phyloP scores from a whole-genome alignment of 2,329 filamentous ascomycete species.

The Fusarium duplospermum region DNA sequence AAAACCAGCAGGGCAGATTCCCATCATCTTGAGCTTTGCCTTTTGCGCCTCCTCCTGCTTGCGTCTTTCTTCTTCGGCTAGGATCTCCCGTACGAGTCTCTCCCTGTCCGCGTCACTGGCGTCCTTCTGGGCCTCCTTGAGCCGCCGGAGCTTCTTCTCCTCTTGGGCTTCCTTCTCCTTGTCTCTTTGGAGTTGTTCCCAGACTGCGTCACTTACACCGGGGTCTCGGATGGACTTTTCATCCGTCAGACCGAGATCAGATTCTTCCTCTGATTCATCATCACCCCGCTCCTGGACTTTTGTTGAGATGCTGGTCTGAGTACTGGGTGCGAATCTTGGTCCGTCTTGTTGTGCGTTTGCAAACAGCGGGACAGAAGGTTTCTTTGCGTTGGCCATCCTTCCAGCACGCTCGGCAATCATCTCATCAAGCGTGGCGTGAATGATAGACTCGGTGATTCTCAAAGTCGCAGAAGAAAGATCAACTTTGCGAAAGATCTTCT shows the following conservation, averaged over 20 bases:
- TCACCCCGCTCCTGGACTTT: neutral
- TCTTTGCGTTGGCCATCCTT: constrained; percentile 27
- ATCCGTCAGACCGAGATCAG: neutral
- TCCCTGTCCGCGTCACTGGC: constrained; percentile 48
- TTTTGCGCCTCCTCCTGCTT: constrained; percentile 55
- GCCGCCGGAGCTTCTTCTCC: constrained; percentile 51
- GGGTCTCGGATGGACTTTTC: constrained; percentile 58
- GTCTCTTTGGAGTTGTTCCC: constrained; percentile 70
- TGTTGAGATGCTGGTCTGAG: neutral
- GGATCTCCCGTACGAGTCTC: constrained; percentile 48
- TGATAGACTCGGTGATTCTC: constrained; percentile 25
- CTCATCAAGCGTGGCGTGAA: constrained; percentile 31
- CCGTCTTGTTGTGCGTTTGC: rapidly evolving
- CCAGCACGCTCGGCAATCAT: constrained; percentile 38
- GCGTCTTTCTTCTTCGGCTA: constrained; percentile 51
- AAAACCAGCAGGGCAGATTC: constrained; percentile 67
- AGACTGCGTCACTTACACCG: constrained; percentile 69
- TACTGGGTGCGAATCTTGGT: neutral
- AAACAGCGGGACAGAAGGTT: rapidly evolving
- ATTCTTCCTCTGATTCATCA: neutral
- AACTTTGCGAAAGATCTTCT: constrained; percentile 58
- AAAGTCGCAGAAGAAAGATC: constrained; percentile 23
- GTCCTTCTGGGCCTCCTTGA: constrained; percentile 47
- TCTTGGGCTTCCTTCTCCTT: constrained; percentile 51
- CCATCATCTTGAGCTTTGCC: constrained; percentile 63